These are phyloP conservation scores for Metschnikowia koreensis DNA, from an alignment of 805 yeast genomes.

Conservation along the genomic window DNA sequence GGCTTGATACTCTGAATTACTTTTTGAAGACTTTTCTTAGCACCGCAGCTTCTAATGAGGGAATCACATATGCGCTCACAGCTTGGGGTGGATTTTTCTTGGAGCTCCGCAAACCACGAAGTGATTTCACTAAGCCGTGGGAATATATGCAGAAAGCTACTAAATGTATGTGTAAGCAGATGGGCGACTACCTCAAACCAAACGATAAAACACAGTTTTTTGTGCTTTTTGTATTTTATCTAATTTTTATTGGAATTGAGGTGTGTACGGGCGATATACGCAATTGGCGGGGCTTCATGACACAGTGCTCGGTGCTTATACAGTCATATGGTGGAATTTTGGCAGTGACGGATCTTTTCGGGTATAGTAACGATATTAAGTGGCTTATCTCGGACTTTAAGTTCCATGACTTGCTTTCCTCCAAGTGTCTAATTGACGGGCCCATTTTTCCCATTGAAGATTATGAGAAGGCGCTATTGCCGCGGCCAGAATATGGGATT, in stretches of 20 bases:
- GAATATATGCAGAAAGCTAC: slow-evolving; percentile 22
- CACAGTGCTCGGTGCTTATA: slow-evolving; percentile 16
- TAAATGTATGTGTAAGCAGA: slow-evolving; percentile 16
- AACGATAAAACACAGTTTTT: slow-evolving; percentile 15
- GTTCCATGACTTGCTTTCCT: slow-evolving; percentile 22
- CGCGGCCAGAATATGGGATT: slow-evolving; percentile 16
- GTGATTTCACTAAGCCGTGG: slow-evolving; percentile 20
- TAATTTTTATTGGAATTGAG: slow-evolving; percentile 21
- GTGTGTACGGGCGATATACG: slow-evolving; percentile 23
- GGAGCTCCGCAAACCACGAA: slow-evolving; percentile 15
- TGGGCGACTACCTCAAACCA: slow-evolving; percentile 17
- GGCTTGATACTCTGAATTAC: slow-evolving; percentile 19
- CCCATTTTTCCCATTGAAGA: slow-evolving; percentile 17
- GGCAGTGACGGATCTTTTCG: slow-evolving; percentile 12
- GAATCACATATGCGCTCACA: slow-evolving; percentile 19
- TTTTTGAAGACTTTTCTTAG: slow-evolving; percentile 21
- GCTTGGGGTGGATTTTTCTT: slow-evolving; percentile 24
- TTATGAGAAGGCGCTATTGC: slow-evolving; percentile 15
- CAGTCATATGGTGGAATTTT: slow-evolving; percentile 17
- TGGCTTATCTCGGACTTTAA: slow-evolving; percentile 22
- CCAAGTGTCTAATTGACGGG: slow-evolving; percentile 17
- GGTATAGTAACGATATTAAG: slow-evolving; percentile 19
- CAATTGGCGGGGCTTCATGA: slow-evolving; percentile 20
- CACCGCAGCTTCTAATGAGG: slow-evolving; percentile 16
- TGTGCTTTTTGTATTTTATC: slow-evolving; percentile 19